These are phyloP conservation scores for Botrytis squamosa DNA, from an alignment of 2,329 filamentous ascomycete species.

Conservation along the genomic window DNA sequence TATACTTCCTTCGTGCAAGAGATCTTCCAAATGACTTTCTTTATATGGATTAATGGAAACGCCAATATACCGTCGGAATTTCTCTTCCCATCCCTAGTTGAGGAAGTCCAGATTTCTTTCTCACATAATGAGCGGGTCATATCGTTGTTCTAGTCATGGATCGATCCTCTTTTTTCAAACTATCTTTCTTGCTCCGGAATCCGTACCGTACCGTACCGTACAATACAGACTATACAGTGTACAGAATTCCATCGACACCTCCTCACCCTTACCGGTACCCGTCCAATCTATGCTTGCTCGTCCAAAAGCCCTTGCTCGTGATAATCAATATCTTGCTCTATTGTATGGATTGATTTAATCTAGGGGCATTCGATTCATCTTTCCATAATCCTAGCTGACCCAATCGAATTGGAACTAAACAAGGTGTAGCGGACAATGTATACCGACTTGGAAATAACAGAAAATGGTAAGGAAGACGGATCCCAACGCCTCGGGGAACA, in stretches of 20 bases:
- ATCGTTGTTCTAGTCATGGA: not conserved
- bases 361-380: constrained; percentile 16
- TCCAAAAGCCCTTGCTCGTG: not conserved
- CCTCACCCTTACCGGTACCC: not conserved
- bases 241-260: not conserved
- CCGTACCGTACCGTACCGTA: not conserved
- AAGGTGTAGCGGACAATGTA: not conserved
- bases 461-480: not conserved
- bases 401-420: constrained; percentile 11
- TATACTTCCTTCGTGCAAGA: not conserved
- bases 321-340: not conserved
- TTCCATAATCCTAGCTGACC: constrained; percentile 20
- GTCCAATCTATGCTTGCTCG: constrained; percentile 3
- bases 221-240: not conserved
- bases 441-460: constrained; percentile 2
- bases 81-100: not conserved
- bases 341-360: not conserved
- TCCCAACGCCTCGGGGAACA: constrained; percentile 7
- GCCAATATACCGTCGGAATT: not conserved
- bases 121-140: not conserved
- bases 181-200: not conserved
- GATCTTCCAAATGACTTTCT: not conserved
- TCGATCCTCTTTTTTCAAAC: not conserved
- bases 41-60: not conserved
- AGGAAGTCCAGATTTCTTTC: constrained; percentile 3